Base-by-base conservation (phyloP, 805 yeast species). In the Peterozyma toletana region DNA sequence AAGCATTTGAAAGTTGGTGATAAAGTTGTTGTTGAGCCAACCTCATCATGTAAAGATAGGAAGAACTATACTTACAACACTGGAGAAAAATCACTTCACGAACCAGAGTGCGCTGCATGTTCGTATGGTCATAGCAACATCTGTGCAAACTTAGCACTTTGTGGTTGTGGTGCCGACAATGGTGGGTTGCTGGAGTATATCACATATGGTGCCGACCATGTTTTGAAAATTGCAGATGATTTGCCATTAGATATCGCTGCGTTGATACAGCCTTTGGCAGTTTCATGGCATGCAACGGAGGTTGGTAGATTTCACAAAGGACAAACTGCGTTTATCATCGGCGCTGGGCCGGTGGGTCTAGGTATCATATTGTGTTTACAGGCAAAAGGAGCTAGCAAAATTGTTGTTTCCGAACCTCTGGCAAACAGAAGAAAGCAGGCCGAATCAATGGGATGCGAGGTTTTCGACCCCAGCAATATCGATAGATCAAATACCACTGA, bases 361-460 rank as follows among this genome's bases (percentile, higher is more conserved):
- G 75, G 81, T 16, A 67, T 80, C 4, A 63, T 77, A 16, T 58
- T 78, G 37, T 80, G 77, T 9, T 54, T 73, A 43, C 67, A 72
- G 48, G 80, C 77, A 3, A 69, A 70, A 47, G 62, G 61, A 27
- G 73, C 72, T 1, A 60, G 67, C 13, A 59, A 57, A 35, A 68
- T 78, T 56, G 80, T 79, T n/a, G 76, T 77, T 40, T 65, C 76
- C 14, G 85, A 77, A 52, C 85, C 83, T 17, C 80, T 80, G 9
- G 59, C 61, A 17, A 67, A 76, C 14, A 75, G 86, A 59, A 73
- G 83, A 56, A 71, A 75, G 42, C 74, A 76, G 37, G 82, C 86
- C 2, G 69, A 37, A 55, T 58, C 35, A 55, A 50, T 77, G 30
- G 74, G 75, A 34, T 80, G 73, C 7, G 63, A 57, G 31, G 67